Evolutionary conservation across 345 rosid genomes (phyloP), one percentile per base, ranked within the genome.

Genomic region (Brassica rapa): DNA sequence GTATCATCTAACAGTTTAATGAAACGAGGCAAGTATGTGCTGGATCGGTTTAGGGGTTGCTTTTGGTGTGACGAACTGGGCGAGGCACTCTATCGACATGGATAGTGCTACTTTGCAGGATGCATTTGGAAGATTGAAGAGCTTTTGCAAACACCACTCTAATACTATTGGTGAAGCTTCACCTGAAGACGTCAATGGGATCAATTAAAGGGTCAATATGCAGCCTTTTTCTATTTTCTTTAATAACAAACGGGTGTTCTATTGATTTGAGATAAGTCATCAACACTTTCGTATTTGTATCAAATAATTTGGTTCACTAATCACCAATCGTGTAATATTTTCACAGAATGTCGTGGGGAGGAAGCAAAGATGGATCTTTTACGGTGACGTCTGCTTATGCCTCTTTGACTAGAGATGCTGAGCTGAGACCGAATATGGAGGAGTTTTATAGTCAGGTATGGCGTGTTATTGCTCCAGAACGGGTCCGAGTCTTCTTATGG

Each of bases 11-110:
- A 32, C 35, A 32, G 5, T 32, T 32, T 32, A 32, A 32, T 32
- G 35, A 32, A 32, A 32, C 35, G 35, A 4, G 35, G 35, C 35
- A 32, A 32, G 35, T 32, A 32, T 66, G 33, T 61, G 9, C 33
- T 51, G 27, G 21, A 65, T 56, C 19, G 27, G 2, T 41, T 41
- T 86, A 92, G 97, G 93, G 60, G n/a, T 70, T 16, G 83, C 85
- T 37, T 83, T 87, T 27, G 90, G 97, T 25, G 49, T 64, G 41
- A 64, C 23, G 43, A 41, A 56, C 15, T 77, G 81, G 76, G 29
- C 66, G 16, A 77, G 81, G 60, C 81, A 77, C 41, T 71, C 81
- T 1, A 71, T 77, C 3, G 76, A 77, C 25, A 77, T 70, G 76
- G 81, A 77, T 70, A 70, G 12, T 56, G 0, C 5, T 8, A 4